Percentiles rank a stretch among this genome's conserved stretches.
phyloP scores from a whole-genome alignment of 345 rosid genomes.

The Excoecaria cochinchinensis region DNA sequence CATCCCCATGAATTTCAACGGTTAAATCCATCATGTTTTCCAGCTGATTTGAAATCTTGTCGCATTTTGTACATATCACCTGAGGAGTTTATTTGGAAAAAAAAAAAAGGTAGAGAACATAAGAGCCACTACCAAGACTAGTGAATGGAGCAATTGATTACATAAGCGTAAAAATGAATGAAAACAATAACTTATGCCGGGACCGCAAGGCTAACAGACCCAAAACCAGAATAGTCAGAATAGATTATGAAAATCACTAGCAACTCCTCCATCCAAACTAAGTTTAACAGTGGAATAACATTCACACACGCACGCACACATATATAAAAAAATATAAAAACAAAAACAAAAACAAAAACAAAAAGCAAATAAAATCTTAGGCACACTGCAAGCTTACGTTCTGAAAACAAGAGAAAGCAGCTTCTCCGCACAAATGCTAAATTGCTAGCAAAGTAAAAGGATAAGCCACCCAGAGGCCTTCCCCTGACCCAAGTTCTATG shows the following conservation, averaged over 20 bases:
- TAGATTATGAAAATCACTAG: too few species aligned
- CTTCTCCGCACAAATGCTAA: not conserved
- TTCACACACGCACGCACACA: too few species aligned
- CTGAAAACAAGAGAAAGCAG: not conserved
- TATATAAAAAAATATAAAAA: conserved; percentile 4
- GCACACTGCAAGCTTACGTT: not conserved
- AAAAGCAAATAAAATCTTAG: not conserved
- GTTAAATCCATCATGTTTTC: conserved; percentile 99
- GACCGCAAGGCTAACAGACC: not conserved
- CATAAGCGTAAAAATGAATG: not conserved
- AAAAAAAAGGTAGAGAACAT: conserved; percentile 7
- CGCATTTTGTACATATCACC: conserved; percentile 79
- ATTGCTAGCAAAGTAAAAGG: not conserved
- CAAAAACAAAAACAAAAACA: not conserved
- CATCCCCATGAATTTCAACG: conserved; percentile 95
- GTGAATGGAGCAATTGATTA: not conserved
- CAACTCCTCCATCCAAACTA: not conserved
- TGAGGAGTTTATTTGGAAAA: conserved; percentile 19
- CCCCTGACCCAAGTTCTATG: not conserved
- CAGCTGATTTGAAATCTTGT: conserved; percentile 71
- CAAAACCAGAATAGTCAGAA: not conserved
- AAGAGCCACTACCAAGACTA: conserved; percentile 12
- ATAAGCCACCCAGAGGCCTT: not conserved
- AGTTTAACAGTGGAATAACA: not conserved
- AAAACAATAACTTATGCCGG: not conserved